phyloP scores from a whole-genome alignment of 2,329 filamentous ascomycete species.

The Neocucurbitaria cava region DNA sequence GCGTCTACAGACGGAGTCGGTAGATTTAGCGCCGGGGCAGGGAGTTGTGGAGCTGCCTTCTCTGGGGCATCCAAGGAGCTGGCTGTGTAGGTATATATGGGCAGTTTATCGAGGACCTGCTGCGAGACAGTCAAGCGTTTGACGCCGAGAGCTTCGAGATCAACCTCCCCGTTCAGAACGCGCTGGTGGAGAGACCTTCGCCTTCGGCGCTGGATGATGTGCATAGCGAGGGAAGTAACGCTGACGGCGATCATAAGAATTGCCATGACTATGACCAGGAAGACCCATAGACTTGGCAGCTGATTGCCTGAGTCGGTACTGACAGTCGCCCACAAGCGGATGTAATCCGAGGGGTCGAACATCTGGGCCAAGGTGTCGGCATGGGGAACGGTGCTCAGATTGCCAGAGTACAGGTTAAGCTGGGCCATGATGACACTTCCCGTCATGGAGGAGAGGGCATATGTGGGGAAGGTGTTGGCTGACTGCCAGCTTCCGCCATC shows the following conservation, averaged over 20 bases:
- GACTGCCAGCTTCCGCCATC: slow-evolving; percentile 75
- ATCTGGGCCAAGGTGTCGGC: slow-evolving; percentile 47
- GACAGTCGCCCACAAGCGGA: slow-evolving; percentile 61
- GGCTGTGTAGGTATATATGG: slow-evolving; percentile 74
- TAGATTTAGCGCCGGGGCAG: slow-evolving; percentile 12
- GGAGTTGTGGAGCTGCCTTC: slow-evolving; percentile 21
- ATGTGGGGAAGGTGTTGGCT: slow-evolving; percentile 78
- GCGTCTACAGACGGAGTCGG: slow-evolving; percentile 18
- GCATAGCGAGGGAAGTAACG: slow-evolving; percentile 74
- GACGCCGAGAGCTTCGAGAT: slow-evolving; percentile 85
- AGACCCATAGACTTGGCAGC: slow-evolving; percentile 82
- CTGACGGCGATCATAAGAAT: slow-evolving; percentile 73
- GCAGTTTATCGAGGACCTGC: slow-evolving; percentile 74
- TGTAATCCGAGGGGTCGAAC: slow-evolving; percentile 52
- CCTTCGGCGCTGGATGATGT: slow-evolving; percentile 75
- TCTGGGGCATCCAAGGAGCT: slow-evolving; percentile 15
- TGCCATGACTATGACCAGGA: slow-evolving; percentile 72
- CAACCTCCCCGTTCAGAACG: slow-evolving; percentile 79
- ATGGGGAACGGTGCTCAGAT: slow-evolving; percentile 61
- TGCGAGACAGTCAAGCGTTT: slow-evolving; percentile 80
- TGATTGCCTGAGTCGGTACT: slow-evolving; percentile 60
- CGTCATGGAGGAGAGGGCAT: slow-evolving; percentile 74
- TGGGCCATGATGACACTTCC: slow-evolving; percentile 74
- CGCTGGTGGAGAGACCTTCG: slow-evolving; percentile 72
- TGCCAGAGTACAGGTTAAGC: slow-evolving; percentile 78